These are phyloP conservation scores for Monosporascus sp. DNA, from an alignment of 2,329 filamentous ascomycete species.

Conservation along the genomic window DNA sequence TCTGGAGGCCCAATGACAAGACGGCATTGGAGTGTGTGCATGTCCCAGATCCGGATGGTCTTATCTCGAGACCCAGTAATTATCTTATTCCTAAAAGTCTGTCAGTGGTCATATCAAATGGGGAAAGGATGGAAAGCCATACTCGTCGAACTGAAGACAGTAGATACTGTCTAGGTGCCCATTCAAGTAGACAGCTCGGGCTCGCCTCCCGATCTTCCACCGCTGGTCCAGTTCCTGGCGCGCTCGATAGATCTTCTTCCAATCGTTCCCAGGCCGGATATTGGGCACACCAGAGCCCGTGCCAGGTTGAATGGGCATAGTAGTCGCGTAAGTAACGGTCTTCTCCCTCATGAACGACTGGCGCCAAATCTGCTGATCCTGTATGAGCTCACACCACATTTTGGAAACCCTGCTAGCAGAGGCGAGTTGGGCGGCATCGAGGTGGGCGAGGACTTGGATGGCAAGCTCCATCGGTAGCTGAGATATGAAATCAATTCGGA, in stretches of 20 bases:
- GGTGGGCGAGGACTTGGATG: conserved; percentile 51
- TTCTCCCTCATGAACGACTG: conserved; percentile 59
- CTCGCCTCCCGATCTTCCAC: conserved; percentile 70
- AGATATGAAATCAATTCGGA: conserved; percentile 52
- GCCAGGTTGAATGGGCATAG: conserved; percentile 46
- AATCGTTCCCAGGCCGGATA: conserved; percentile 62
- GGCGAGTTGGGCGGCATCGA: conserved; percentile 48
- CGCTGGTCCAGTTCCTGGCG: conserved; percentile 69
- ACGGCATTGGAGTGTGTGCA: conserved; percentile 78
- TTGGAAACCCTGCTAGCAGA: conserved; percentile 46
- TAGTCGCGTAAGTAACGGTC: conserved; percentile 55
- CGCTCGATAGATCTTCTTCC: conserved; percentile 79
- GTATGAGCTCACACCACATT: conserved; percentile 41
- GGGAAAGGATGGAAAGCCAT: conserved; percentile 30
- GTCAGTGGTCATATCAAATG: conserved; percentile 26
- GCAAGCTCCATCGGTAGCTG: conserved; percentile 53
- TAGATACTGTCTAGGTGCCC: conserved; percentile 96
- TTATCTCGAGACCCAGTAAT: conserved; percentile 94
- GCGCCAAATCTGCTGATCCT: conserved; percentile 57
- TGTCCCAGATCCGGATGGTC: conserved; percentile 94
- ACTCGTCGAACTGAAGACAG: conserved; percentile 97
- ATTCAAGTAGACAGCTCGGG: conserved; percentile 80
- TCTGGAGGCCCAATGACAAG: conserved; percentile 79
- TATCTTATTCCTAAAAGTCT: conserved; percentile 69
- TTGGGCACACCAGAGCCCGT: conserved; percentile 52